Evolutionary conservation across 129 eudicot species (phyloP).

Genomic region (Calendula officinalis): DNA sequence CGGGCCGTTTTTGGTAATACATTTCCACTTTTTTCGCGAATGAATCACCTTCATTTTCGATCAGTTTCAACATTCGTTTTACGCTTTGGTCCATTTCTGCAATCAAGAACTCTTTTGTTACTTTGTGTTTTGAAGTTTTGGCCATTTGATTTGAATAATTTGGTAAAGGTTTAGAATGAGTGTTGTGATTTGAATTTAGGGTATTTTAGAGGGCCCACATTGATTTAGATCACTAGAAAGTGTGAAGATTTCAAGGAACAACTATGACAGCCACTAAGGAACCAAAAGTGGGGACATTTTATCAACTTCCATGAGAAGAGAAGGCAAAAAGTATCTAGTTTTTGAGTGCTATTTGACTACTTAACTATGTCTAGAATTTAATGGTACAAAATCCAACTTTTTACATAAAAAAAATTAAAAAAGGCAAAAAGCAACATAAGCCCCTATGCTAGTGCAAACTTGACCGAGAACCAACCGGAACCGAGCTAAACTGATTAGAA

Average conservation of each 20-base stretch:
- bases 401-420: conserved; percentile 3
- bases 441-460: too few species aligned
- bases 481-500: too few species aligned
- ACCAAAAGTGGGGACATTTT: conserved; percentile 35
- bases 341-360: conserved; percentile 27
- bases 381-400: conserved; percentile 18
- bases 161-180: conserved; percentile 13
- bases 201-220: conserved; percentile 19
- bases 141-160: conserved; percentile 4
- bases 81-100: conserved; percentile 89
- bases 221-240: conserved; percentile 34
- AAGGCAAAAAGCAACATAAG: neutral
- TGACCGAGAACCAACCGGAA: too few species aligned
- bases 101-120: conserved; percentile 39
- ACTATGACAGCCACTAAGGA: conserved; percentile 48
- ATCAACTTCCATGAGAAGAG: conserved; percentile 25
- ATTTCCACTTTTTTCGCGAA: conserved; percentile 89
- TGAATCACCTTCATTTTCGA: conserved; percentile 88
- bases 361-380: conserved; percentile 14
- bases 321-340: conserved; percentile 7
- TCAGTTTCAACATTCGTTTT: conserved; percentile 80
- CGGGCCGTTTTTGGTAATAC: conserved; percentile 86
- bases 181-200: conserved; percentile 26
- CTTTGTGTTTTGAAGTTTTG: conserved; percentile 23
- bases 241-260: conserved; percentile 31